These are phyloP conservation scores for Gymnopus androsaceus DNA, from an alignment of 1,284 basidiomycete genomes.

Conservation along the genomic window DNA sequence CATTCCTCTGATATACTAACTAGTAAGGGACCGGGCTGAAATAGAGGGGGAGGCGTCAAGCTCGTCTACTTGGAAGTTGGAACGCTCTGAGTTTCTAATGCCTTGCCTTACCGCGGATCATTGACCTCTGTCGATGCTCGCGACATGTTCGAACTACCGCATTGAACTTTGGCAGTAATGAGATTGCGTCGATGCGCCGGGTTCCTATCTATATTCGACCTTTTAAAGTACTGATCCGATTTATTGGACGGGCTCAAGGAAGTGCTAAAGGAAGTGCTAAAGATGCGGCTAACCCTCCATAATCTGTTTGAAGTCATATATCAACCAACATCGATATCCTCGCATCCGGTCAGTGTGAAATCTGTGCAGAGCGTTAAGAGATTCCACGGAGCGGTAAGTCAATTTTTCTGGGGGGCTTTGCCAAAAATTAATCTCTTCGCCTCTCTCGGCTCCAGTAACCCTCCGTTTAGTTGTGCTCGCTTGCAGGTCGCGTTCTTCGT, in stretches of 20 bases:
- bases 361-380: no score
- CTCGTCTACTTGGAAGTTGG: not conserved
- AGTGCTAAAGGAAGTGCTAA: no score
- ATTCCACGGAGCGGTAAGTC: no score
- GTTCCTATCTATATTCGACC: not conserved
- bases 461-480: not conserved
- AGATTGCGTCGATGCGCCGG: not conserved
- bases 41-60: constrained; percentile 9
- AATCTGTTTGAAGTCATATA: no score
- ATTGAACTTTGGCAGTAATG: not conserved
- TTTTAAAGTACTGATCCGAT: not conserved
- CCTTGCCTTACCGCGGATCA: not conserved
- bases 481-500: not conserved
- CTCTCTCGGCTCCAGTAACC: not conserved
- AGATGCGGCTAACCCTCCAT: no score
- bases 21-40: not conserved
- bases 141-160: not conserved
- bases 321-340: no score
- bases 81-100: not conserved
- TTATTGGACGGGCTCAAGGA: not conserved
- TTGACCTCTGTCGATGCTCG: not conserved
- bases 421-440: not conserved
- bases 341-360: no score
- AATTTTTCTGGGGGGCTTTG: not conserved
- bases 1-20: no score